Evolutionary conservation across 805 yeast genomes (phyloP).

Genomic region (Kuraishia piskuri): DNA sequence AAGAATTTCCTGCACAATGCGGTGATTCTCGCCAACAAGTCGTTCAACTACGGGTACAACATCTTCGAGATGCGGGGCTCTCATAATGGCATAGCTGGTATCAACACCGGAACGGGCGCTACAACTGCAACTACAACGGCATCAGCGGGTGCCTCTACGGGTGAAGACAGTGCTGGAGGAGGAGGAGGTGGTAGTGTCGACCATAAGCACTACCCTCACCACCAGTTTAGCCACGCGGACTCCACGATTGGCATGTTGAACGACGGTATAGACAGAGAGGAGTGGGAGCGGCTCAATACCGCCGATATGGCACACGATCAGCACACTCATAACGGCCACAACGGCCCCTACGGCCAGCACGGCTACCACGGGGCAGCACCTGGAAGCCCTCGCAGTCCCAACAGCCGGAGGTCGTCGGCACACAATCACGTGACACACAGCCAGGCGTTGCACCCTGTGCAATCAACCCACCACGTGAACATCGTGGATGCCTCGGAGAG

Average conservation of each 20-base stretch:
- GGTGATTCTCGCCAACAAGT: constrained; percentile 42
- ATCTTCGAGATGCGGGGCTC: constrained; percentile 5
- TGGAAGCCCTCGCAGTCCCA: too few relatives aligned
- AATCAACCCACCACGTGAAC: constrained; percentile 9
- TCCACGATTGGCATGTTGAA: constrained; percentile 8
- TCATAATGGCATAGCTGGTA: background rate
- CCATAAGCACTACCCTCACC: constrained; percentile 8
- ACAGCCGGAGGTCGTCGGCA: constrained; percentile 4
- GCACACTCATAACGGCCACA: too few relatives aligned
- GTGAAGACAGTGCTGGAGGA: background rate
- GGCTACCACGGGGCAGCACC: background rate
- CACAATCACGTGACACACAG: too few relatives aligned
- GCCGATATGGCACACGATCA: constrained; percentile 5
- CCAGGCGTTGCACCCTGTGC: background rate
- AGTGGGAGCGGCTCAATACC: background rate
- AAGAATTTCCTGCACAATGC: constrained; percentile 41
- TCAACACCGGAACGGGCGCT: too few relatives aligned
- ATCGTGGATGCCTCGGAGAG: constrained; percentile 10
- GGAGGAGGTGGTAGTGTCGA: constrained; percentile 2
- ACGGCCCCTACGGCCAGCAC: too few relatives aligned
- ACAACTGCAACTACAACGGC: too few relatives aligned
- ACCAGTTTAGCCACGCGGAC: constrained; percentile 3
- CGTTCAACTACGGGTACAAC: constrained; percentile 15
- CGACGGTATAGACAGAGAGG: constrained; percentile 7
- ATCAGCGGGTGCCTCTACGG: too few relatives aligned